These are phyloP conservation scores for Eudorina sp. DNA, from an alignment of 139 green algal genomes.

Conservation along the genomic window DNA sequence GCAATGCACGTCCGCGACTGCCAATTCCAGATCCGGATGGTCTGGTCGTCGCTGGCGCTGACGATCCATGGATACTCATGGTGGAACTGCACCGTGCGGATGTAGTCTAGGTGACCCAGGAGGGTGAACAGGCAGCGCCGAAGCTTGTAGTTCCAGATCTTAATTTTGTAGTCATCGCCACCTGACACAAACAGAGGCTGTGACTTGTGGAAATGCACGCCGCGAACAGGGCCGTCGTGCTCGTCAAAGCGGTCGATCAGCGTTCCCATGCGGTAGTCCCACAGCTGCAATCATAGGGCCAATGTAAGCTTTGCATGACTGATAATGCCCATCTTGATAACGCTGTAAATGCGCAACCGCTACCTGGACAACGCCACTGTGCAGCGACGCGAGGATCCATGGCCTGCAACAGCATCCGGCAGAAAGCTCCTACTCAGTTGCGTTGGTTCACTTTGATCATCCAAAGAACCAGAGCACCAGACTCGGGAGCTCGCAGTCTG, in stretches of 20 bases:
- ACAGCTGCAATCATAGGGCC: slow-evolving; percentile 85
- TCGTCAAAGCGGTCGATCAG: slow-evolving; percentile 99
- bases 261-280: slow-evolving; percentile 99
- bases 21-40: slow-evolving; percentile 99
- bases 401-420: slow-evolving; percentile 71
- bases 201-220: slow-evolving; percentile 96
- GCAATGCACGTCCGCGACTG: slow-evolving; percentile 95
- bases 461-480: too few relatives aligned
- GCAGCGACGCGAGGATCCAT: slow-evolving; percentile 98
- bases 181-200: slow-evolving; percentile 99
- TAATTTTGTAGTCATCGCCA: slow-evolving; percentile 93
- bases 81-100: slow-evolving; percentile 97
- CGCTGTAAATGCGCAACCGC: background rate
- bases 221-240: slow-evolving; percentile 98
- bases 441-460: too few relatives aligned
- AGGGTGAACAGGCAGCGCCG: slow-evolving; percentile 98
- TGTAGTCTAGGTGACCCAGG: slow-evolving; percentile 99
- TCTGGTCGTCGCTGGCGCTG: slow-evolving; percentile 97
- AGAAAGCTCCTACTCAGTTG: background rate
- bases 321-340: too few relatives aligned
- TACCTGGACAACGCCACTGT: slow-evolving; percentile 98
- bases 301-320: background rate
- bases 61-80: slow-evolving; percentile 99
- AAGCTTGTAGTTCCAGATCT: slow-evolving; percentile 99
- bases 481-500: too few relatives aligned